These are phyloP conservation scores for Schizochytrium sp. DNA, from an alignment of 108 stramenopile species.

Conservation along the genomic window DNA sequence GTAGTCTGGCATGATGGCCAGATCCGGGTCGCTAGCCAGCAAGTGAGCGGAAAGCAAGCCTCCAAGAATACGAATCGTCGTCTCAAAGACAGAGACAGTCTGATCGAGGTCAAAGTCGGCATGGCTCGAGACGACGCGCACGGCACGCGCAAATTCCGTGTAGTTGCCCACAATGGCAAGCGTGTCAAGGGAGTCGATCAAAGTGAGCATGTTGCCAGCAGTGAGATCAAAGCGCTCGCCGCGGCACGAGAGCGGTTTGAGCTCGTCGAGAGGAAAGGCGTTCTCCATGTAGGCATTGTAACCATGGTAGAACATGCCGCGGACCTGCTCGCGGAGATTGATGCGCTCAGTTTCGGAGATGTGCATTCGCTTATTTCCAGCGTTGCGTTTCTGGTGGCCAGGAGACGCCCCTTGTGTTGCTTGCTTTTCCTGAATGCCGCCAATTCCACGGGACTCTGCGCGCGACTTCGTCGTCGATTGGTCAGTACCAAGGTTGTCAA, in stretches of 20 bases:
- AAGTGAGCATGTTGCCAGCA: slow-evolving; percentile 59
- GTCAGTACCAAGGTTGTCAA: too few relatives aligned
- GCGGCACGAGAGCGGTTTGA: slow-evolving; percentile 66
- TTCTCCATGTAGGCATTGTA: slow-evolving; percentile 80
- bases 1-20: slow-evolving; percentile 39
- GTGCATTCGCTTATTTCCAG: neutral
- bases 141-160: slow-evolving; percentile 77
- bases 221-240: slow-evolving; percentile 65
- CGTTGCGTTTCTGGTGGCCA: neutral
- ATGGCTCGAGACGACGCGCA: neutral
- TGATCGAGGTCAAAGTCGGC: slow-evolving; percentile 55
- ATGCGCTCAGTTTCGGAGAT: neutral
- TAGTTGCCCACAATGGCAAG: slow-evolving; percentile 70
- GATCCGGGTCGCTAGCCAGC: slow-evolving; percentile 25
- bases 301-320: slow-evolving; percentile 67
- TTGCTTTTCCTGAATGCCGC: too few relatives aligned
- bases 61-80: slow-evolving; percentile 80
- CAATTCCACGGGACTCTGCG: too few relatives aligned
- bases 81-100: slow-evolving; percentile 84
- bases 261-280: slow-evolving; percentile 73
- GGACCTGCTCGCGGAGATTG: neutral
- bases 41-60: slow-evolving; percentile 82
- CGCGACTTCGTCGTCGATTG: too few relatives aligned
- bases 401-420: neutral
- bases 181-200: slow-evolving; percentile 82